Evolutionary conservation across 2,329 filamentous ascomycete genomes (phyloP).

Genomic region (Fusarium sterilihyphosum): DNA sequence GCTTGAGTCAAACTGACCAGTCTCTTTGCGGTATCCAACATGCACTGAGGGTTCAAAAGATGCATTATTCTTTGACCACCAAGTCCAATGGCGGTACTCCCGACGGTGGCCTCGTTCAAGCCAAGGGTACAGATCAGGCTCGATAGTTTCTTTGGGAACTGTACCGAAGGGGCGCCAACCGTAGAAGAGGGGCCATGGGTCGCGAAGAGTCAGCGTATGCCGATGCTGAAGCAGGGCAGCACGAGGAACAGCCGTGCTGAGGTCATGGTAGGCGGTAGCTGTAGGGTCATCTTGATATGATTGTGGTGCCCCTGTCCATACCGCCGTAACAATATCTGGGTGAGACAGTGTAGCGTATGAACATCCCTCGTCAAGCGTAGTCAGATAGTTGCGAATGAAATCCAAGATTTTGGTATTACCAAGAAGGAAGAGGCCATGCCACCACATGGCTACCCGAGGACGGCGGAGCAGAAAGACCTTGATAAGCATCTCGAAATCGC

Average conservation of each 20-base stretch:
- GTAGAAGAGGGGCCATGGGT: conserved; percentile 43
- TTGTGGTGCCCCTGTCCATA: conserved; percentile 40
- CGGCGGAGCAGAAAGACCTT: conserved; percentile 41
- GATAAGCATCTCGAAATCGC: conserved; percentile 38
- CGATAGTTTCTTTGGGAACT: conserved; percentile 31
- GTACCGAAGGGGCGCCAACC: conserved; percentile 41
- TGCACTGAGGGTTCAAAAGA: conserved; percentile 17
- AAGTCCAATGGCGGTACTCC: conserved; percentile 40
- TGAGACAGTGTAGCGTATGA: conserved; percentile 39
- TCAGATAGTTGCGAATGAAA: conserved; percentile 39
- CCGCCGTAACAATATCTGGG: conserved; percentile 42
- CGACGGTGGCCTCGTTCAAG: conserved; percentile 40
- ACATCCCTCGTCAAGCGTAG: conserved; percentile 42
- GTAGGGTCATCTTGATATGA: conserved; percentile 37
- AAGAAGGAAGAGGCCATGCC: conserved; percentile 44
- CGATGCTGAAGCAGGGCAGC: conserved; percentile 39
- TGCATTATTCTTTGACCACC: conserved; percentile 40
- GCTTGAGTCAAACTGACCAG: conserved; percentile 5
- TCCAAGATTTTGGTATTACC: conserved; percentile 34
- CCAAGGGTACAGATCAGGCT: conserved; percentile 44
- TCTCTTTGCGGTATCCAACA: conserved; percentile 37
- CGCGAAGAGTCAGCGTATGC: conserved; percentile 40
- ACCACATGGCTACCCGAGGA: conserved; percentile 44
- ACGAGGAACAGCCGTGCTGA: conserved; percentile 29
- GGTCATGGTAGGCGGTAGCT: conserved; percentile 19